Percentiles rank a stretch among this genome's conserved stretches.
Evolutionary conservation across 2,329 filamentous ascomycete species (phyloP).

Genomic region (Fusarium armeniacum): DNA sequence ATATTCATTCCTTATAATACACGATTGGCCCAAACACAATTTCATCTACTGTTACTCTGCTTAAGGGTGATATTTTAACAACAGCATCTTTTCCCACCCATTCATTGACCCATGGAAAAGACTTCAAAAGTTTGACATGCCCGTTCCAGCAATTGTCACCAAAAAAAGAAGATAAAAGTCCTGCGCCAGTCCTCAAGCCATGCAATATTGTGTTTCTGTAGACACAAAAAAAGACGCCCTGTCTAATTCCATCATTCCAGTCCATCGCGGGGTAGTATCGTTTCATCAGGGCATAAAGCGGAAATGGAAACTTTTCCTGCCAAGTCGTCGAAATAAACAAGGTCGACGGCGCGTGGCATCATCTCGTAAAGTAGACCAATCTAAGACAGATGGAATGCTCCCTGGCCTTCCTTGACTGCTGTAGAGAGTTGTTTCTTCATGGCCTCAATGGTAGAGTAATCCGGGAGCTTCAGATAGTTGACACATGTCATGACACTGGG

Average conservation of each 20-base stretch:
- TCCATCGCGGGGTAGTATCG: constrained; percentile 40
- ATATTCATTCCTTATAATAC: background rate
- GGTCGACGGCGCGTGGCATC: constrained; percentile 9
- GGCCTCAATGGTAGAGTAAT: constrained; percentile 85
- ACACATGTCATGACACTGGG: constrained; percentile 99
- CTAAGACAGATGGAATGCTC: constrained; percentile 95
- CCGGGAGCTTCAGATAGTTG: constrained; percentile 97
- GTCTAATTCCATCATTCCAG: constrained; percentile 50
- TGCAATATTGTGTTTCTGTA: constrained; percentile 46
- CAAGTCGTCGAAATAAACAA: constrained; percentile 32
- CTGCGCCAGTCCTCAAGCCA: constrained; percentile 47
- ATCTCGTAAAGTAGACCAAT: constrained; percentile 14
- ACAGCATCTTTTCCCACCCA: constrained; percentile 19
- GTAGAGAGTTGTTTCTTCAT: constrained; percentile 84
- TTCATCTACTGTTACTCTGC: constrained; percentile 49
- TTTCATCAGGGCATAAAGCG: constrained; percentile 47
- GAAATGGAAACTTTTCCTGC: constrained; percentile 40
- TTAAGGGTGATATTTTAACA: constrained; percentile 36
- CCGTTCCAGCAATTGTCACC: constrained; percentile 41
- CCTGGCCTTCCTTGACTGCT: constrained; percentile 95
- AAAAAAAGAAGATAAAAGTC: constrained; percentile 36
- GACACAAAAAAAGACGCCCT: constrained; percentile 27
- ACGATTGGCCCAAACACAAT: constrained; percentile 39
- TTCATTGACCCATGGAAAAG: constrained; percentile 17
- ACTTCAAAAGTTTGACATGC: constrained; percentile 34